Base-by-base conservation (phyloP, 2,329 filamentous ascomycete genomes). In the Colletotrichum cordylinicola region DNA sequence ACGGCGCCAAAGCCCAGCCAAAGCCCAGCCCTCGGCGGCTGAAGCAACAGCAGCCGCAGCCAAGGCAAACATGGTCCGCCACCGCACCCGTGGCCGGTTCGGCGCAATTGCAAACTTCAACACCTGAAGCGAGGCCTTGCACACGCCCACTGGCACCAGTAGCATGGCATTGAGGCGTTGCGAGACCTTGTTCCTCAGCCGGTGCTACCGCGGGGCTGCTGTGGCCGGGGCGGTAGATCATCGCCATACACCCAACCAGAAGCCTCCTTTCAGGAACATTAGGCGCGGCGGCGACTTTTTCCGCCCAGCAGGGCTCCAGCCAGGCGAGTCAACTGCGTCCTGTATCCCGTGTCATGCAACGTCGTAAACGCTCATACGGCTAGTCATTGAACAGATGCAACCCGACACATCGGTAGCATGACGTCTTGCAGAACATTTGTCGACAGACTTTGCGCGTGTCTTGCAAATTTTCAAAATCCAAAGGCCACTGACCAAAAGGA, bases 41-140 rank as follows among this genome's bases (percentile, higher is more conserved):
- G 55, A 70, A 58, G 31, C 27, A 67, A 27, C 37, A 21, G 29
- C 27, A 61, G 66, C 39, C 31, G 55, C 70, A 68, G 70, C 64
- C 70, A 68, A 60, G 62, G 56, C 37, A 60, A 16, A 33, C 15
- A 27, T 24, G 37, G 48, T 24, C 21, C 35, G 48, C 69, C 33
- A 60, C 66, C 31, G 24, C 52, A 21, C 43, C 43, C 43, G 43
- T 52, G 37, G 62, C 69, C 37, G 43, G 21, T 31, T 75, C 72
- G 68, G 72, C 72, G 68, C 52, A 75, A 72, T 75, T 72, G 67
- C 72, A 56, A 21, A 67, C 39, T 43, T 64, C 24, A 64, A 56
- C 27, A 21, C 60, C 61, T 43, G 37, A 60, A 61, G 67, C 61
- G 64, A 37, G 39, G 12, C 39, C 61, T 64, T 64, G 61, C 35